phyloP scores from a whole-genome alignment of 2,329 filamentous ascomycete species.

The Exophiala oligosperma region DNA sequence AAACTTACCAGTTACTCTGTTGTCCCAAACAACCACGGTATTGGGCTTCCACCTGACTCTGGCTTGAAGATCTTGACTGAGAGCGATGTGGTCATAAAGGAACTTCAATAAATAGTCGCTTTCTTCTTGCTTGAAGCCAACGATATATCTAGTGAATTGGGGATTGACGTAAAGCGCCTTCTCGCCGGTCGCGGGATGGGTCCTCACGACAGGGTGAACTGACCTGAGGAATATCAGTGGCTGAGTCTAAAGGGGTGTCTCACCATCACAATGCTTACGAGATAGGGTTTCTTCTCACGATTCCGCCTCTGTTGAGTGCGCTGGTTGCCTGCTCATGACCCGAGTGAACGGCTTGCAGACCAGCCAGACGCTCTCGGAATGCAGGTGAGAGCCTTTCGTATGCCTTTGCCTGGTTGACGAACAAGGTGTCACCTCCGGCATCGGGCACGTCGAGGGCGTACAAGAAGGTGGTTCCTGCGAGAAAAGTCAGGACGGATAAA shows the following conservation, averaged over 20 bases:
- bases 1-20: constrained; percentile 20
- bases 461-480: constrained; percentile 72
- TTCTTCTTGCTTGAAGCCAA: constrained; percentile 50
- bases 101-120: constrained; percentile 48
- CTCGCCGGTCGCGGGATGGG: constrained; percentile 51
- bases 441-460: constrained; percentile 82
- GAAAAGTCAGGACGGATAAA: not conserved
- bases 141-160: constrained; percentile 50
- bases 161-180: constrained; percentile 51
- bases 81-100: constrained; percentile 48
- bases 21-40: constrained; percentile 43
- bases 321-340: constrained; percentile 74
- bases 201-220: constrained; percentile 47
- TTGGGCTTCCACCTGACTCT: constrained; percentile 50
- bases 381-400: constrained; percentile 77
- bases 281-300: constrained; percentile 42
- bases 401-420: constrained; percentile 75
- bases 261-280: constrained; percentile 31
- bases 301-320: constrained; percentile 51
- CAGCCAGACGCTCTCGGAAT: constrained; percentile 78
- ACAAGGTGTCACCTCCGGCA: constrained; percentile 82
- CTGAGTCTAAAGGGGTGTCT: not conserved
- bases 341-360: constrained; percentile 77
- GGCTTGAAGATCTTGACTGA: constrained; percentile 50
- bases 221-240: constrained; percentile 8